Evolutionary conservation across 1,139 yeast species (phyloP).

Genomic region (Debaryomyces psychrophilus): DNA sequence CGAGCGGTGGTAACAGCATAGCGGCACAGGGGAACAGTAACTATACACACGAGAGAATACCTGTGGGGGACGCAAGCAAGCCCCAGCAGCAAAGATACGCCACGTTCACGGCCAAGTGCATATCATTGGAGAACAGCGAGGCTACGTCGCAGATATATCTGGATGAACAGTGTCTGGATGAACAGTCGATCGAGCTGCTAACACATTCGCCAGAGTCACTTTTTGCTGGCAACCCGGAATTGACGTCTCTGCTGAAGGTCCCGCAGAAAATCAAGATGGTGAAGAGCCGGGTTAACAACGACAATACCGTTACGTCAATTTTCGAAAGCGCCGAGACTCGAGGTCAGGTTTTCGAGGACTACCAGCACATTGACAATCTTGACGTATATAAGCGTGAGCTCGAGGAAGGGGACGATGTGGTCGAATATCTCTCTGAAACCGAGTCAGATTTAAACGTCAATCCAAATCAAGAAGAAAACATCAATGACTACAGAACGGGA

Average conservation of each 20-base stretch:
- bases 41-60: slow-evolving; percentile 10
- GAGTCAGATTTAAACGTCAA: slow-evolving; percentile 34
- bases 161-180: slow-evolving; percentile 10
- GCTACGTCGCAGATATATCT: slow-evolving; percentile 35
- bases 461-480: slow-evolving; percentile 44
- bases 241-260: neutral
- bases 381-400: slow-evolving; percentile 10
- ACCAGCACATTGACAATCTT: neutral
- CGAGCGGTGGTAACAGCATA: neutral
- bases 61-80: slow-evolving; percentile 4
- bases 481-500: slow-evolving; percentile 41
- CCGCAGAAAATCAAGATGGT: neutral
- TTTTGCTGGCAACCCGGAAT: too few relatives aligned
- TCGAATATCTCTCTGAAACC: slow-evolving; percentile 23
- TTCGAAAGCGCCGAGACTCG: neutral
- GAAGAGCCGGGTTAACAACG: neutral
- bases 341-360: neutral
- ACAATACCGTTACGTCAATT: neutral
- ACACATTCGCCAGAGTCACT: neutral
- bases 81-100: slow-evolving; percentile 25
- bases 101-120: slow-evolving; percentile 42
- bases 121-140: slow-evolving; percentile 44
- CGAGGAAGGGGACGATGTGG: slow-evolving; percentile 12
- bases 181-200: too few relatives aligned
- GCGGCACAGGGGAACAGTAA: slow-evolving; percentile 3